Percentiles rank a stretch among this genome's conserved stretches.
phyloP scores from a whole-genome alignment of 2,329 filamentous ascomycete species.

The Cytospora schulzeri region DNA sequence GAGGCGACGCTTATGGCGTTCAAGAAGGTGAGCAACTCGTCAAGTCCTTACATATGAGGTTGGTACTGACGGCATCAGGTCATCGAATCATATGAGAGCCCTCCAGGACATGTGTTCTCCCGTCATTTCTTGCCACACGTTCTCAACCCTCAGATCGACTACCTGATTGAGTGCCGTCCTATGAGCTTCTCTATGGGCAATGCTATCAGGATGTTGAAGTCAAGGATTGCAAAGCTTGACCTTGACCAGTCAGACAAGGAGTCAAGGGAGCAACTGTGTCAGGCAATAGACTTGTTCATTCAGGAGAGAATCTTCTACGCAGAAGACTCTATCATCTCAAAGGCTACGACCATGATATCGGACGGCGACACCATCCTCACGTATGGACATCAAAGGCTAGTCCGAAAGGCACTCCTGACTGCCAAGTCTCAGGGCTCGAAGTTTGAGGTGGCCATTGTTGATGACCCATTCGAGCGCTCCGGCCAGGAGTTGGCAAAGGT shows the following conservation, averaged over 20 bases:
- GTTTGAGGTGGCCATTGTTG: slow-evolving; percentile 84
- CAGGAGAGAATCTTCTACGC: slow-evolving; percentile 87
- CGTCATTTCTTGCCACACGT: slow-evolving; percentile 90
- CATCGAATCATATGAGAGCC: slow-evolving; percentile 90
- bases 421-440: slow-evolving; percentile 70
- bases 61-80: slow-evolving; percentile 57
- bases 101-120: slow-evolving; percentile 78
- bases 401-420: slow-evolving; percentile 77
- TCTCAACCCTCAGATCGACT: slow-evolving; percentile 93
- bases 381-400: slow-evolving; percentile 82
- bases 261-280: slow-evolving; percentile 77
- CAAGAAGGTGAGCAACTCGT: slow-evolving; percentile 67
- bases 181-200: slow-evolving; percentile 98
- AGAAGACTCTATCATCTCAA: slow-evolving; percentile 80
- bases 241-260: slow-evolving; percentile 79
- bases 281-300: slow-evolving; percentile 86
- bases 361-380: slow-evolving; percentile 83
- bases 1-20: slow-evolving; percentile 88
- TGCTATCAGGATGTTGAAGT: slow-evolving; percentile 91
- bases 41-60: background rate
- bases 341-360: slow-evolving; percentile 73
- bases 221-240: slow-evolving; percentile 87
- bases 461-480: slow-evolving; percentile 61
- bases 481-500: slow-evolving; percentile 66
- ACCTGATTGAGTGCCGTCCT: slow-evolving; percentile 89